Evolutionary conservation across 805 yeast genomes (phyloP), one percentile per base, ranked within the genome.

Genomic region (Candida ficus): DNA sequence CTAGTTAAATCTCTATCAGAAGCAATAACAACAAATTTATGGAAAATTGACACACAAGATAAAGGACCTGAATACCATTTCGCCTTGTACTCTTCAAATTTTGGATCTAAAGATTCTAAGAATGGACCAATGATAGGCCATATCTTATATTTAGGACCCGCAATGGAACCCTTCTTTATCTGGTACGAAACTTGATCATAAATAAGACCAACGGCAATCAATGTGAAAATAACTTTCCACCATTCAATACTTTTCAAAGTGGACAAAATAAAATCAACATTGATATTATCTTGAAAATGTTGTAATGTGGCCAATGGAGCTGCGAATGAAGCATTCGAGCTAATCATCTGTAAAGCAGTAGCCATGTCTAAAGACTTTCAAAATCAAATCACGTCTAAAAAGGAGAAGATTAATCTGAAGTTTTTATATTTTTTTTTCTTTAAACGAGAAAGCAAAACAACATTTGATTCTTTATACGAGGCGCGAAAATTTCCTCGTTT

Each of bases 111-210:
- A 14, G 93, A 81, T 61, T 93, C 97, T 62, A 93, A 69, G 54
- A 93, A 93, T 3, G 99, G 98, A 3, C 99, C 99, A 52, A 93
- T 90, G 37, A 93, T 71, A 3, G 99, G 99, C 89, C 95, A 91
- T 43, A 89, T 56, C 64, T 93, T 93, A 61, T 73, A 80, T 33
- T 67, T 64, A 12, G 97, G 99, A 18, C 99, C 99, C 8, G 88
- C 96, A 60, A 91, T 88, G 26, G 76, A 58, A 32, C 97, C 97
- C 64, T 93, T 93, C 48, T 79, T 78, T 33, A 76, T 55, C 56
- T 88, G 80, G 60, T 93, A 93, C 48, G 75, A 63, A n/a, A 88
- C 62, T 63, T 83, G 95, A 63, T 87, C 95, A 58, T 76, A 83
- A 2, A 77, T 68, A 35, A 84, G 54, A 5, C 67, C 64, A 12